phyloP scores from a whole-genome alignment of 2,329 filamentous ascomycete species.

The Aspergillus sergii region DNA sequence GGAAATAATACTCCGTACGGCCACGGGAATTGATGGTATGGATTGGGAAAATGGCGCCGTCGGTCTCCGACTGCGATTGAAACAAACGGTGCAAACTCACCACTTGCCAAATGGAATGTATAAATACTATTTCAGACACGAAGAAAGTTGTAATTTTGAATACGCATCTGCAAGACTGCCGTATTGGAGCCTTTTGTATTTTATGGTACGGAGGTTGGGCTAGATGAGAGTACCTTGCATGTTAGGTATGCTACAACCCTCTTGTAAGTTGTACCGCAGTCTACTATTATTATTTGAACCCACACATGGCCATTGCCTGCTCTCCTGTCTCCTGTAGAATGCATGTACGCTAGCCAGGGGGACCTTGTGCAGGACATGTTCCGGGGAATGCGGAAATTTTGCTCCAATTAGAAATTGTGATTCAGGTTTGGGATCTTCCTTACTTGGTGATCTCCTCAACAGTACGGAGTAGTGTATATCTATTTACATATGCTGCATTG shows the following conservation, averaged over 20 bases:
- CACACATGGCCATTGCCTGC: background rate
- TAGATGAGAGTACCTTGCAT: background rate
- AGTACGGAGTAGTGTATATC: too few species aligned
- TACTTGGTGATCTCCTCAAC: too few species aligned
- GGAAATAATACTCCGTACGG: constrained; percentile 7
- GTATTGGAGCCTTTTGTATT: background rate
- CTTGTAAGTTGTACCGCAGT: background rate
- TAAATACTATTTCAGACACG: background rate
- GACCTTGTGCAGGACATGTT: background rate
- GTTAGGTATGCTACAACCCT: background rate
- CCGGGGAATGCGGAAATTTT: background rate
- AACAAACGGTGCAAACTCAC: constrained; percentile 30
- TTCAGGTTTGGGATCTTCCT: background rate
- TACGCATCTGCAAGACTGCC: too few species aligned
- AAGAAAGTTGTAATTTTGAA: background rate
- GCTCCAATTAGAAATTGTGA: background rate
- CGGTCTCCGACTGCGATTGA: background rate
- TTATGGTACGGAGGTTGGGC: background rate
- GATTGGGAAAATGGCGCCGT: constrained; percentile 1
- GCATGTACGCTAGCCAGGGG: background rate
- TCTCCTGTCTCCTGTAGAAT: background rate
- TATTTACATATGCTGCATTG: too few species aligned
- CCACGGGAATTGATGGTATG: background rate
- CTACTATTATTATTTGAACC: background rate
- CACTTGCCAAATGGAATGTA: background rate